Conservation (phyloP, 75 land plant genomes). For the Cunninghamia lanceolata region DNA sequence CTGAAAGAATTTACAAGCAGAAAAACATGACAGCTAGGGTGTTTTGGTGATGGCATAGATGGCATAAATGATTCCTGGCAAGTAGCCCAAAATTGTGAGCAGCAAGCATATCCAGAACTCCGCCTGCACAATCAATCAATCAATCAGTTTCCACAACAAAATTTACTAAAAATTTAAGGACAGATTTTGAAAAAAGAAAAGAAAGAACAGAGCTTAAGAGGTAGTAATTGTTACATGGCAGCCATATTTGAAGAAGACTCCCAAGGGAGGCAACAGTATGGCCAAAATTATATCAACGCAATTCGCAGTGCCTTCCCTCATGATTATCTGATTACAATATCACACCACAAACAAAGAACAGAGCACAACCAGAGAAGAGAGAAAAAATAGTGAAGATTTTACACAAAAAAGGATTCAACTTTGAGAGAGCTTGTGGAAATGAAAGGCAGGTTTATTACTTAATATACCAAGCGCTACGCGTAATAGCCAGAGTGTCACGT, state of each 20-base stretch:
- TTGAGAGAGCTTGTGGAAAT: too few relatives aligned
- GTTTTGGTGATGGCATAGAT: conserved; percentile 13
- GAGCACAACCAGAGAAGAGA: too few relatives aligned
- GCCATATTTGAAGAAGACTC: conserved; percentile 45
- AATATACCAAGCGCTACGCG: too few relatives aligned
- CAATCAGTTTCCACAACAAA: too few relatives aligned
- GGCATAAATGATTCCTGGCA: conserved; percentile 31
- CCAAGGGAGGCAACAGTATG: conserved; percentile 45
- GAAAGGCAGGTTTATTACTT: too few relatives aligned
- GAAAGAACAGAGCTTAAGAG: neutral
- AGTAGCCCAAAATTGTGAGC: conserved; percentile 22
- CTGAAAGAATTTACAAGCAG: too few relatives aligned
- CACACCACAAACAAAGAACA: too few relatives aligned
- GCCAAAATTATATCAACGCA: conserved; percentile 36
- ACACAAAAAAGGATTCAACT: too few relatives aligned
- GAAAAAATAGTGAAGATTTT: too few relatives aligned
- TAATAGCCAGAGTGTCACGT: too few relatives aligned
- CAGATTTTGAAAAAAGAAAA: neutral
- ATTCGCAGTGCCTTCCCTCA: conserved; percentile 7
- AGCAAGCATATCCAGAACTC: conserved; percentile 31
- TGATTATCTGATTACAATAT: neutral
- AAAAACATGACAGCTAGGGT: neutral
- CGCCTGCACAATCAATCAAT: conserved; percentile 12
- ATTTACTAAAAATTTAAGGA: too few relatives aligned
- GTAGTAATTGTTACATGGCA: conserved; percentile 24